Base-by-base conservation (phyloP, 306 rosid species). In the Quercus wislizeni region DNA sequence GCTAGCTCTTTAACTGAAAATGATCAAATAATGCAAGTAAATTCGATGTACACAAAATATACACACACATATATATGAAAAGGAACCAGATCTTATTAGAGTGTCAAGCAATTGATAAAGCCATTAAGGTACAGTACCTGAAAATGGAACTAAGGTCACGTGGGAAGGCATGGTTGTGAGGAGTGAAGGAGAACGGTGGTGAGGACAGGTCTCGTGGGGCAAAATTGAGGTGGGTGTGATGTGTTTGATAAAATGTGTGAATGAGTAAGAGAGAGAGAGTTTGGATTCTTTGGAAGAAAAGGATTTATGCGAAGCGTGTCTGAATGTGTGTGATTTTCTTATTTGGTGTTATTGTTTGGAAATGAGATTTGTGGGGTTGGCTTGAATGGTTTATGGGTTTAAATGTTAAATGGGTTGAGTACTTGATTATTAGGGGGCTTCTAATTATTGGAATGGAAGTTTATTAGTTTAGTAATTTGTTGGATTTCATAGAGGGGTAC, bases 21-120 rank as follows among this genome's bases (percentile, higher is more conserved):
- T 75, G 57, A 49, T 49, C 14, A 49, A 58, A 38, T 25, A 79
- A 65, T n/a, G 28, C 77, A 71, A 69, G 75, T 15, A 55, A 51
- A 23, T 41, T 33, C 17, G 3, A 49, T 49, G 70, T 6, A 64
- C 70, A 68, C 19, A 68, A 55, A 71, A 72, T 41, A 41, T 8
- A 8, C 46, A 38, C 43, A 8, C 46, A 41, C 10, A 8, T 8
- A 41, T 41, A 41, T 41, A 41, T 46, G 69, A 49, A 49, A 49
- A 49, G 12, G 30, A 73, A 55, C 76, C 83, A 75, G 83, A 83
- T 83, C 85, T 49, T 13, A 49, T 49, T 12, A 23, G 55, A 78
- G 63, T 23, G 14, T 9, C 65, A 68, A 75, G 76, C 80, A 85
- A 86, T 76, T 62, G 87, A 78, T n/a, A 78, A 41, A 41, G 46